Evolutionary conservation across 495 filamentous ascomycete genomes (phyloP), one percentile per base, ranked within the genome.

Genomic region (Aspergillus wentii): DNA sequence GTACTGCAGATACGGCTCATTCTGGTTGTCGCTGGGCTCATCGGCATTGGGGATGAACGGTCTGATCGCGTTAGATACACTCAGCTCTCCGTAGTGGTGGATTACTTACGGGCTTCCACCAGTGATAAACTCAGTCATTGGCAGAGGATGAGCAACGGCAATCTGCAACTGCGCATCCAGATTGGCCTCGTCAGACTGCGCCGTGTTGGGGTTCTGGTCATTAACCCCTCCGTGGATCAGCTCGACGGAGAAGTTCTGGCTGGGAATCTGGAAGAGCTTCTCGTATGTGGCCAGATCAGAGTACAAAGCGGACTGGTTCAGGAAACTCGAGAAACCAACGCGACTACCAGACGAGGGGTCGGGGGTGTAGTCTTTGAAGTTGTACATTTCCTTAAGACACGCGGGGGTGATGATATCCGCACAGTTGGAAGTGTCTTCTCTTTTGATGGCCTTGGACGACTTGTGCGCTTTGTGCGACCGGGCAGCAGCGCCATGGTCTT

Each of bases 1-100:
- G 43, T 76, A 85, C 10, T 73, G 61, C 16, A 85, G 55, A 47
- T 83, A 88, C 0, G 83, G 83, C 66, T 86, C 82, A 53, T 85
- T 85, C 33, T 59, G 54, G 43, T 73, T 51, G 29, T 67, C 36
- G 3, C 59, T 61, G 2, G 78, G 76, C 41, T 78, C 57, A 42
- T 79, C 73, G 4, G 73, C 58, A 46, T 82, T 75, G 8, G 82
- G 78, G 15, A 76, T 57, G 36, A 80, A 75, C 1, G 69, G 70
- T 5, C 66, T 57, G 22, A 22, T 27, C 26, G n/a, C 33, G 11
- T 11, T 41, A 16, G 33, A 20, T 36, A 14, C n/a, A 34, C 7
- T 23, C 38, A 17, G 17, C 30, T 27, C n/a, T 22, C 9, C n/a
- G 17, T 2, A 17, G 22, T 11, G 5, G 19, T 3, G 13, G 4